Percentiles rank a stretch among this genome's conserved stretches.
Evolutionary conservation across 805 yeast genomes (phyloP).

Genomic region (Zygotorulaspora danielsina): DNA sequence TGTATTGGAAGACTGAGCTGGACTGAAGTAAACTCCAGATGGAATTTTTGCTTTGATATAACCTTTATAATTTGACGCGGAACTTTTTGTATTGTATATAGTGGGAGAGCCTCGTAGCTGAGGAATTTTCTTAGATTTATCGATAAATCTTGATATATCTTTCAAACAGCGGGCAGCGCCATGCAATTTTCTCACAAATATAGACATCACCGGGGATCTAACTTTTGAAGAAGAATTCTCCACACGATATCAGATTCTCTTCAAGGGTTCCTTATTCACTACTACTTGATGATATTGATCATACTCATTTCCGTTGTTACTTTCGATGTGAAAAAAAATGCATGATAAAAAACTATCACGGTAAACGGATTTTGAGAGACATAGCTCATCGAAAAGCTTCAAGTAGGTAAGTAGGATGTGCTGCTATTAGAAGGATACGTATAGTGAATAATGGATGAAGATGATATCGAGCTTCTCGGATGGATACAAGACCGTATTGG

Average conservation of each 20-base stretch:
- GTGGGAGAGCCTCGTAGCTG: conserved; percentile 34
- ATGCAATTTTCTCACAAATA: conserved; percentile 19
- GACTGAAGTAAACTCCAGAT: conserved; percentile 56
- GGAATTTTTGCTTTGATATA: conserved; percentile 40
- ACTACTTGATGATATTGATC: too few species aligned
- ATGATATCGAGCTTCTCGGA: conserved; percentile 9
- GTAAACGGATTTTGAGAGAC: too few species aligned
- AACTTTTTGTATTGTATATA: conserved; percentile 55
- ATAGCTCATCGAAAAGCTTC: too few species aligned
- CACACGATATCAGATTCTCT: too few species aligned
- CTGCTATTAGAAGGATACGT: too few species aligned
- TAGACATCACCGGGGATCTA: conserved; percentile 7
- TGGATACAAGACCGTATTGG: conserved; percentile 23
- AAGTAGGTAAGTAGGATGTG: too few species aligned
- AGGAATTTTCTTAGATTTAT: conserved; percentile 15
- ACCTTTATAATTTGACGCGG: conserved; percentile 63
- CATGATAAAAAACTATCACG: too few species aligned
- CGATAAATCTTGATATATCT: conserved; percentile 18
- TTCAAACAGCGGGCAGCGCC: conserved; percentile 6
- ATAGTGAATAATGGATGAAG: conserved; percentile 7
- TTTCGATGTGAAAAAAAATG: too few species aligned
- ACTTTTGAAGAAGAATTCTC: too few species aligned
- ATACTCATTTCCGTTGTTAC: too few species aligned
- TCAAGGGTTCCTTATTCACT: too few species aligned
- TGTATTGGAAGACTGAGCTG: conserved; percentile 61